These are phyloP conservation scores for Saccharomycopsis crataegensis DNA, from an alignment of 1,139 yeast species.

Conservation along the genomic window DNA sequence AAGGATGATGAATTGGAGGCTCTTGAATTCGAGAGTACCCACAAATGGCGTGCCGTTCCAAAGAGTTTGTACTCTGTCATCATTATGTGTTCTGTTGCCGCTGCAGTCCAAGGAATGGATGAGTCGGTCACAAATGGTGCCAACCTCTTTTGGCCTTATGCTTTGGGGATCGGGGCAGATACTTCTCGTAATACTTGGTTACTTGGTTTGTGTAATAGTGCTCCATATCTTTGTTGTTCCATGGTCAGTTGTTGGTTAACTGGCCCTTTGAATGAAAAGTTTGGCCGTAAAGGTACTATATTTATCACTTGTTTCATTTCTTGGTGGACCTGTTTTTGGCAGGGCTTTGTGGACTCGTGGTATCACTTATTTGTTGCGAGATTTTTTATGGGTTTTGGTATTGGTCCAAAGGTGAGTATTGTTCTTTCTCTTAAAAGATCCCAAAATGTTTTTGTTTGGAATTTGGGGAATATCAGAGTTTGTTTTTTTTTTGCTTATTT, in stretches of 20 bases:
- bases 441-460: too few relatives aligned
- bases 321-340: slow-evolving; percentile 67
- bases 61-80: slow-evolving; percentile 52
- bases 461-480: too few relatives aligned
- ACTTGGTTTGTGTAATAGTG: slow-evolving; percentile 69
- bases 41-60: slow-evolving; percentile 46
- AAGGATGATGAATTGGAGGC: slow-evolving; percentile 51
- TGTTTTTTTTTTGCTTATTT: too few relatives aligned
- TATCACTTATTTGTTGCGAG: slow-evolving; percentile 70
- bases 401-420: slow-evolving; percentile 49
- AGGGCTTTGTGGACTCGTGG: slow-evolving; percentile 68
- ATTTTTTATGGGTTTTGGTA: slow-evolving; percentile 65
- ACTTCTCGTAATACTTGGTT: slow-evolving; percentile 55
- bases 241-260: slow-evolving; percentile 66
- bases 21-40: slow-evolving; percentile 45
- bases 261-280: slow-evolving; percentile 53
- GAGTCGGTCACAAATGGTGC: slow-evolving; percentile 87
- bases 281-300: slow-evolving; percentile 72
- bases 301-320: slow-evolving; percentile 60
- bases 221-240: slow-evolving; percentile 75
- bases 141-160: slow-evolving; percentile 55
- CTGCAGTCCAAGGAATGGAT: slow-evolving; percentile 92
- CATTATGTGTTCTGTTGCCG: slow-evolving; percentile 77
- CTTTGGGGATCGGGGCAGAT: slow-evolving; percentile 43
- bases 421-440: too few relatives aligned